Evolutionary conservation across 495 filamentous ascomycete species (phyloP), one percentile per base, ranked within the genome.

Genomic region (Thermothielavioides terrestris): DNA sequence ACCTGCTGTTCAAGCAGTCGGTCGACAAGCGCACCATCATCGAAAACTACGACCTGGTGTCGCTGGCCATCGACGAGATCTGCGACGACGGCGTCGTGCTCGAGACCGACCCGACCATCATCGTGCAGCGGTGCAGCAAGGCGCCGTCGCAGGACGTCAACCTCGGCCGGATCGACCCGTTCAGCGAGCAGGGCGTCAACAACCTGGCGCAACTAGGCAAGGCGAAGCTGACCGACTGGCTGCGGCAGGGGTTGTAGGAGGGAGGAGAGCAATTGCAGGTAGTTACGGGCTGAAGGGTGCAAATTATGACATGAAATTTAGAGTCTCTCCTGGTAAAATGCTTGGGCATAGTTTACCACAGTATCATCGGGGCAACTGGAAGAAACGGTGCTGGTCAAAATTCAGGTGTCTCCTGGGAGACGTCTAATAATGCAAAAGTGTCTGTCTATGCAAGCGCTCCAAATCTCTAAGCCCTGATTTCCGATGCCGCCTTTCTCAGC

Each of bases 11-110:
- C 66, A 97, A 95, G 60, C 90, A 90, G 69, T 87, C 88, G 21
- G 89, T 89, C 45, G 92, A 99, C 75, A 95, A 95, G 75, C 86
- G 92, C 52, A 97, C 91, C 9, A 86, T 97, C 53, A 81, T 96
- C 61, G 92, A 99, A 70, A 95, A 96, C 77, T 98, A 96, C 73
- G 92, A 97, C 62, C 77, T 76, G 8, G 86, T 95, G 48, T 85
- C 89, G 18, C 76, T 99, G 18, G 86, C 90, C 36, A 86, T 97
- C 47, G 92, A 99, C 67, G 92, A 99, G 67, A 88, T 95, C 47
- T 82, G 94, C 26, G 92, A 97, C 67, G 92, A 97, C 56, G 92
- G 92, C 26, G 89, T 99, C 55, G 89, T 97, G 54, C 77, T 99
- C 11, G 92, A 99, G 72, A 95, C 89, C 0, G 92, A 99, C 66